phyloP scores from a whole-genome alignment of 768 basidiomycete species.

The Phaeolepiota aurea region DNA sequence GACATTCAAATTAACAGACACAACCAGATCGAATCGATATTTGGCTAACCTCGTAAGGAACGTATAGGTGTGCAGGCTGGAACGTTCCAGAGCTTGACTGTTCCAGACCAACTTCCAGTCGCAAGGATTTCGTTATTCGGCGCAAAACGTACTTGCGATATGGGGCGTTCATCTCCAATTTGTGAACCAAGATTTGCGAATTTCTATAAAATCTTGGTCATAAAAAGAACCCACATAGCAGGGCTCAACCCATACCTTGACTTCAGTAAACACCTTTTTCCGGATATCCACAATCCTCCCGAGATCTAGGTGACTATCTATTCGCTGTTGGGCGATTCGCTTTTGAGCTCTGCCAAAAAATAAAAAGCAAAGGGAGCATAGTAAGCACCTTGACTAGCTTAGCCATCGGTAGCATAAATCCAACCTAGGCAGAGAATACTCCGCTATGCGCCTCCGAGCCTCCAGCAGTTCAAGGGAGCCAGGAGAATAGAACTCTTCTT shows the following conservation, averaged over 20 bases:
- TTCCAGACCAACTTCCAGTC: slow-evolving; percentile 95
- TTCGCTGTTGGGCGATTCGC: slow-evolving; percentile 85
- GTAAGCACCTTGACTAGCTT: slow-evolving; percentile 72
- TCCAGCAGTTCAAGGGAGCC: slow-evolving; percentile 84
- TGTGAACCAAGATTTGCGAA: slow-evolving; percentile 93
- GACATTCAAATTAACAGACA: too few relatives aligned
- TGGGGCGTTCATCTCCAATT: slow-evolving; percentile 93
- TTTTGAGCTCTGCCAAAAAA: slow-evolving; percentile 82
- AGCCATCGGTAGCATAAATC: slow-evolving; percentile 52
- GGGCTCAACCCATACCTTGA: slow-evolving; percentile 57
- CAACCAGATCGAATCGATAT: slow-evolving; percentile 6
- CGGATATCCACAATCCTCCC: slow-evolving; percentile 87
- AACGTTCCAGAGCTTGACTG: slow-evolving; percentile 92
- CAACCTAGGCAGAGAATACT: slow-evolving; percentile 94
- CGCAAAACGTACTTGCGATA: slow-evolving; percentile 90
- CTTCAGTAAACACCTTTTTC: slow-evolving; percentile 81
- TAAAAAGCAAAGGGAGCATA: slow-evolving; percentile 28
- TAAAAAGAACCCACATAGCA: not conserved
- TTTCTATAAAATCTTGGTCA: slow-evolving; percentile 44
- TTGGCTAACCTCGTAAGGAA: slow-evolving; percentile 57
- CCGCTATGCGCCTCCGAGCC: slow-evolving; percentile 79
- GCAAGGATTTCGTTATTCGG: slow-evolving; percentile 85
- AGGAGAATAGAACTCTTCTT: slow-evolving; percentile 94
- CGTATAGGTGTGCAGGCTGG: slow-evolving; percentile 79
- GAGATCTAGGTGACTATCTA: slow-evolving; percentile 83